Evolutionary conservation across 1,284 basidiomycete genomes (phyloP), one percentile per base, ranked within the genome.

Genomic region (Ustilago nuda): DNA sequence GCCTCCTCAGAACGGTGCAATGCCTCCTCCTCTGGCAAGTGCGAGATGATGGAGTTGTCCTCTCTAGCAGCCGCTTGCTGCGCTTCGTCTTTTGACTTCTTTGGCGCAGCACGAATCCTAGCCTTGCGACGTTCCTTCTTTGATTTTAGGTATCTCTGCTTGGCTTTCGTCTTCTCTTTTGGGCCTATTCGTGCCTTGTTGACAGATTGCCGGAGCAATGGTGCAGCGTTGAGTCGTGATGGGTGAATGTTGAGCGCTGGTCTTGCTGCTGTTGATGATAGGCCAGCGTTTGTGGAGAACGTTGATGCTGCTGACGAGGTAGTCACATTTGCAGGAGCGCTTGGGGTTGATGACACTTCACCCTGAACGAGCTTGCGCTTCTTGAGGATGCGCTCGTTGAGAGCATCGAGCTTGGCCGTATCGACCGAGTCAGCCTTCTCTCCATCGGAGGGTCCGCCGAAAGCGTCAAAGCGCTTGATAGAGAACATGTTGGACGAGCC

Each of bases 121-220:
- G 78, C 78, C 56, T 84, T 85, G 11, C 80, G 70, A 12, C 82
- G 62, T 5, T 77, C 71, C 60, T 85, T 85, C 63, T 85, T 85
- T 4, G 79, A 81, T 17, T 81, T 80, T 27, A 84, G 64, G 52
- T 85, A 85, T 33, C 83, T 57, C 52, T 80, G 73, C 59, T 85
- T 85, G 19, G 83, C 83, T 56, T 80, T 84, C 2, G 83, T 85
- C 60, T 83, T 84, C 11, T 72, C 72, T 55, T 66, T 78, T 11
- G 68, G 63, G 6, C 69, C 66, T 1, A 61, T 57, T 33, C 57
- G 66, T 0, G 72, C 67, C 56, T 73, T 76, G 39, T 76, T 78
- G 36, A 69, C 66, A n/a, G 72, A 71, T 36, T 66, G 64, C 2
- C 72, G 65, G 12, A 82, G 62, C 1, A 73, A 54, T 2, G 79